Conservation (phyloP, 768 basidiomycete species). For the Hirschioporus abietinus region DNA sequence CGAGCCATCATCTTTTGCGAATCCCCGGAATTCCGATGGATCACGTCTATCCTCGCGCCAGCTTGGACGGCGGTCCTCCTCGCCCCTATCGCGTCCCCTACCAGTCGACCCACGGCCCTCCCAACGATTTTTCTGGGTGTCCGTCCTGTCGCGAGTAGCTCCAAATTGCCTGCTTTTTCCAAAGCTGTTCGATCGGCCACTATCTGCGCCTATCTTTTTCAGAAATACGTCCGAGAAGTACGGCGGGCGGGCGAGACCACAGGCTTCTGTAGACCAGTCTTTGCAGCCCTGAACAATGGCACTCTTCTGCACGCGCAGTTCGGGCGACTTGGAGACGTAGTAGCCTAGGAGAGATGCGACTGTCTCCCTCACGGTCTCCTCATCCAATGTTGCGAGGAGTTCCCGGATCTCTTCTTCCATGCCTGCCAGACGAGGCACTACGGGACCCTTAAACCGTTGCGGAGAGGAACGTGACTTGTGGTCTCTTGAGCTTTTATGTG, state of each 20-base stretch:
- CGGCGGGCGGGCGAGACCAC: conserved; percentile 48
- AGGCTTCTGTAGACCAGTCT: conserved; percentile 54
- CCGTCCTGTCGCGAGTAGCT: not conserved
- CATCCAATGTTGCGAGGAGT: conserved; percentile 35
- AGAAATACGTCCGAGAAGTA: conserved; percentile 47
- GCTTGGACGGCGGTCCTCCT: not conserved
- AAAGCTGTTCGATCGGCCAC: conserved; percentile 23
- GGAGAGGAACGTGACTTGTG: conserved; percentile 13
- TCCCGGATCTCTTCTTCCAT: conserved; percentile 26
- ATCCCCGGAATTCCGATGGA: not conserved
- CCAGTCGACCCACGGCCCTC: not conserved
- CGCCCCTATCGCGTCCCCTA: not conserved
- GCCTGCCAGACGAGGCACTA: conserved; percentile 17
- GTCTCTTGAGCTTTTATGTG: conserved; percentile 1
- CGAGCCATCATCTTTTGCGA: not conserved
- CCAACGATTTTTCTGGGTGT: conserved; percentile 1
- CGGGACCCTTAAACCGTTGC: conserved; percentile 11
- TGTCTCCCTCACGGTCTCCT: conserved; percentile 49
- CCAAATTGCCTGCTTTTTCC: conserved; percentile 9
- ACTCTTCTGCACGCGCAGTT: conserved; percentile 39
- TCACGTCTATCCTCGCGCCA: not conserved
- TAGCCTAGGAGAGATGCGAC: conserved; percentile 69
- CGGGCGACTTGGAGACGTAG: conserved; percentile 48
- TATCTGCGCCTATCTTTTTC: conserved; percentile 30
- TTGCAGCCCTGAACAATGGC: conserved; percentile 52